Evolutionary conservation across 257 asterid species (phyloP), one percentile per base, ranked within the genome.

Genomic region (Nyctanthes arbortristis): DNA sequence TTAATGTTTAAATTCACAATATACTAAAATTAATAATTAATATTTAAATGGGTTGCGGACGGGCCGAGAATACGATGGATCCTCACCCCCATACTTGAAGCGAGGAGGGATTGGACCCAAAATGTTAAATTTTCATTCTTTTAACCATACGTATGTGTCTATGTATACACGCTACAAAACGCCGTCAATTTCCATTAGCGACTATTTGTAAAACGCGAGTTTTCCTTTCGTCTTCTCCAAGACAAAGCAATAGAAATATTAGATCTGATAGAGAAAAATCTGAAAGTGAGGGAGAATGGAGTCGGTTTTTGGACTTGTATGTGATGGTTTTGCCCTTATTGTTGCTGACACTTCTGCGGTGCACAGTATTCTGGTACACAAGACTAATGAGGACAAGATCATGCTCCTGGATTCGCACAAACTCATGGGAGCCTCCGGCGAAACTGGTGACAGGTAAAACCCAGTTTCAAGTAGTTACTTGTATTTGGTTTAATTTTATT

Each of bases 401-500:
- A 91, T 94, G 99, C 62, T 85, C 61, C 86, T 94, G 4, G 99
- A 94, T 81, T 91, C 97, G 39, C 97, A 94, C 65, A 94, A 94
- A 59, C 93, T 94, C 57, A 75, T 94, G 96, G 99, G 99, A 3
- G 97, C 97, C 29, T 87, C 96, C 34, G 99, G 99, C 10, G 99
- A 94, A 89, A 80, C 95, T 2, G 99, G 99, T 28, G 97, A 94
- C 77, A 84, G 99, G 99, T 91, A 63, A 61, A 18, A 34, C 43
- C 67, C 65, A 67, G 20, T 25, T 35, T 28, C 7, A 24, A 12
- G n/a, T 6, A 30, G 27, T 11, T 24, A 32, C 1, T 0, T 13
- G 43, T 5, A 36, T 24, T 73, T 71, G 20, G 2, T 60, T 36
- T 1, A 1, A 6, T 22, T 36, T 4, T 37, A 22, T 67, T 29